Base-by-base conservation (phyloP, 2,329 filamentous ascomycete genomes). In the Fusarium haematococcum region DNA sequence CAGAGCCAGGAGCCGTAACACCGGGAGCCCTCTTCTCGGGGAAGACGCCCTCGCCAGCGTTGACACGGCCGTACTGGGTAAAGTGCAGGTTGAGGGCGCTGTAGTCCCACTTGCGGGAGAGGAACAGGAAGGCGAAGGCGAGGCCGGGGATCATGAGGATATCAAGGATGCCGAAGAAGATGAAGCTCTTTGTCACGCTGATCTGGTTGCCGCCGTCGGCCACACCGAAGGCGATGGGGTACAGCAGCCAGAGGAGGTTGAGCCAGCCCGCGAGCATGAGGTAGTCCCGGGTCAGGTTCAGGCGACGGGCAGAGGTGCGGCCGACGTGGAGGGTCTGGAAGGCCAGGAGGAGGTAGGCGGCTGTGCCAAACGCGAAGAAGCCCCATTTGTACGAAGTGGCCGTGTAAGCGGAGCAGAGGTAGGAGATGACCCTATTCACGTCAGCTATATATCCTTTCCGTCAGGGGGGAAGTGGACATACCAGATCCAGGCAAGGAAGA, bases 371-470 rank as follows among this genome's bases (percentile, higher is more conserved):
- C 70, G 81, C 85, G 77, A 82, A 90, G 83, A 89, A 90, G 7
- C 88, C 89, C 88, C 88, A 90, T 80, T 89, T 89, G 81, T 90
- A 90, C 74, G 81, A 83, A 57, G 84, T 85, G 8, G 76, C 67
- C 5, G 86, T 88, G 80, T 85, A 86, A 62, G 88, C 86, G 25
- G 82, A 83, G 62, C 85, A 82, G 33, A 90, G 84, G 77, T 89
- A 89, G 25, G 82, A 81, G 74, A 89, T 74, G 70, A 89, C 77
- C 79, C 79, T 80, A 30, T 60, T 18, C 27, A 39, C 13, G 37
- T 63, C 3, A 27, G 71, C 63, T 32, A 63, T 18, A 35, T 5
- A 13, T 14, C 39, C 10, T 43, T 9, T 23, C 20, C 3, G 1
- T 3, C 13, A 1, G 14, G 41, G 5, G 4, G 27, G 7, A 10